Evolutionary conservation across 805 yeast genomes (phyloP).

Genomic region (Candida quercuum): DNA sequence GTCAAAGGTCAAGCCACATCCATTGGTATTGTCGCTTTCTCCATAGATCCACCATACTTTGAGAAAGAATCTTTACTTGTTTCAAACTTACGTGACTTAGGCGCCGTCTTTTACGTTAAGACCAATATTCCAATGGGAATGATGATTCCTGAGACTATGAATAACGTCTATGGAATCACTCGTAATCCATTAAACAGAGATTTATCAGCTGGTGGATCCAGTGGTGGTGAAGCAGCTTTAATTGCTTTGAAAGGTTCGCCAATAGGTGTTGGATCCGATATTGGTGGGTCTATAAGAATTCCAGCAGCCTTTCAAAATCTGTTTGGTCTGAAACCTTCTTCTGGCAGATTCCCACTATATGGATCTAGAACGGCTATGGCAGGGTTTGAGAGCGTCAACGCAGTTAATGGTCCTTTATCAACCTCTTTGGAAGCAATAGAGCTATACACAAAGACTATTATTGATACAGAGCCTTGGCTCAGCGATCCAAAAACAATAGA

Average conservation of each 20-base stretch:
- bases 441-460: conserved; percentile 25
- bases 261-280: conserved; percentile 50
- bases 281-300: conserved; percentile 46
- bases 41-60: conserved; percentile 29
- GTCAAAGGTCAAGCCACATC: conserved; percentile 43
- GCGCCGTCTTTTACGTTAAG: conserved; percentile 51
- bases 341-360: conserved; percentile 35
- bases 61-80: conserved; percentile 36
- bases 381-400: conserved; percentile 29
- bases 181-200: conserved; percentile 38
- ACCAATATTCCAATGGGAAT: conserved; percentile 49
- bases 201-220: conserved; percentile 46
- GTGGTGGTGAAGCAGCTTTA: conserved; percentile 51
- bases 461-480: conserved; percentile 35
- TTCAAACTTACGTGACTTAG: conserved; percentile 33
- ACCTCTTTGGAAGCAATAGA: conserved; percentile 33
- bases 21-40: conserved; percentile 41
- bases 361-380: conserved; percentile 19
- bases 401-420: conserved; percentile 47
- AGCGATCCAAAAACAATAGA: conserved; percentile 35
- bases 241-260: conserved; percentile 39
- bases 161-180: conserved; percentile 41
- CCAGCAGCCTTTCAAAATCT: conserved; percentile 40
- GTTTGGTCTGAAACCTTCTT: conserved; percentile 40
- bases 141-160: conserved; percentile 43